A percentile compares a stretch with the other conserved stretches of the same genome.
Conservation (phyloP, 345 rosid species). For the Citropsis articulata region DNA sequence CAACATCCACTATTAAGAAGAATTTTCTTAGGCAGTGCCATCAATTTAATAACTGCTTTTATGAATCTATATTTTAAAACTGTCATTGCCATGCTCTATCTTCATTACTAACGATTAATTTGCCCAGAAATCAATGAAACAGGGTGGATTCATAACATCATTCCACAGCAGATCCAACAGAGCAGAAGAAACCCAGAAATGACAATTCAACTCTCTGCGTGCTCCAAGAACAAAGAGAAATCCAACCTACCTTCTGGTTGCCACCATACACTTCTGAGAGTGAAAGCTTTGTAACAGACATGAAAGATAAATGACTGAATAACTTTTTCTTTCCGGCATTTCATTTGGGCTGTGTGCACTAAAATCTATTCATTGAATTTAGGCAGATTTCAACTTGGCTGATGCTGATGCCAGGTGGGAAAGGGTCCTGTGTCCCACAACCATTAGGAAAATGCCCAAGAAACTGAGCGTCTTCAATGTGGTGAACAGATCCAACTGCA, state of each 20-base stretch:
- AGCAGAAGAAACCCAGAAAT: no score
- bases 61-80: no score
- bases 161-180: no score
- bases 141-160: no score
- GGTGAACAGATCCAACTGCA: slow-evolving; percentile 89
- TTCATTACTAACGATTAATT: no score
- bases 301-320: background rate
- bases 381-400: slow-evolving; percentile 79
- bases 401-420: slow-evolving; percentile 78
- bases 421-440: slow-evolving; percentile 83
- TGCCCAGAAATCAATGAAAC: no score
- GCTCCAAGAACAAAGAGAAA: background rate
- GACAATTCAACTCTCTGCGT: no score
- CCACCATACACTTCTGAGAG: background rate
- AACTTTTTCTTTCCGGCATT: background rate
- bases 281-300: background rate
- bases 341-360: background rate
- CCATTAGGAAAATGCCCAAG: slow-evolving; percentile 75
- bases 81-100: no score
- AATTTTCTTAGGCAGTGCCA: no score
- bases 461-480: slow-evolving; percentile 75
- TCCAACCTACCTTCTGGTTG: background rate
- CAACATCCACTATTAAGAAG: no score
- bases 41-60: no score
- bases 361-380: slow-evolving; percentile 21